Evolutionary conservation across 352 stramenopile species (phyloP), one percentile per base, ranked within the genome.

Genomic region (Globisporangium spiculum): DNA sequence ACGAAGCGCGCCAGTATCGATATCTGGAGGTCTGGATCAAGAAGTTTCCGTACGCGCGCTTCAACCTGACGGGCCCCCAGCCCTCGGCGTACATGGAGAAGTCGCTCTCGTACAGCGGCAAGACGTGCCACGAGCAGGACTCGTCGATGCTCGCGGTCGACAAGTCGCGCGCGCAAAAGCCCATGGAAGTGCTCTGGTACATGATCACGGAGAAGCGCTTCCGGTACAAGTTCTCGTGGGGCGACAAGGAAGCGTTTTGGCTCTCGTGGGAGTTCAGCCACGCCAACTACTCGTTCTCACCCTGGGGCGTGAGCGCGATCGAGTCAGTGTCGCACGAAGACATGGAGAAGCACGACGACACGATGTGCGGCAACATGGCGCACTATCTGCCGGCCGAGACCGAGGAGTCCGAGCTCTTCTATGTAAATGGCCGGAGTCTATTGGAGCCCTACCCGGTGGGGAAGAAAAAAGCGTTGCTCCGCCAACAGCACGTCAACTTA

Each of bases 201-300:
- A 71, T 94, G 18, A 87, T 91, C 54, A 85, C 81, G 0, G 66
- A 88, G 50, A 74, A 83, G 60, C 83, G 84, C n/a, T 90, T 91
- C 63, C 69, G 78, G 24, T 80, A 80, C 73, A 67, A 80, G 63
- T 91, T 88, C 53, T 93, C 81, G 18, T 91, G 75, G 70, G 83
- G 84, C 9, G 84, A 91, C 72, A 92, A 92, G 62, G 86, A 94
- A 53, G 60, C 79, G 0, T 92, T 92, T 57, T 94, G 86, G 86
- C 58, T 94, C n/a, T 77, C 84, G 38, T 92, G 75, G 63, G 80
- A 88, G 67, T 78, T 91, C 24, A 74, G 77, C 0, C 75, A 85
- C 26, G 63, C 56, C 0, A 44, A 73, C 18, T 94, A 91, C 58
- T 77, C 80, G 46, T 92, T 92, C 70, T 91, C 82, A 2, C 84